Percentiles rank a stretch among this genome's conserved stretches.
phyloP scores from a whole-genome alignment of 192 early-diverging fungal genomes.

The Dispira simplex region DNA sequence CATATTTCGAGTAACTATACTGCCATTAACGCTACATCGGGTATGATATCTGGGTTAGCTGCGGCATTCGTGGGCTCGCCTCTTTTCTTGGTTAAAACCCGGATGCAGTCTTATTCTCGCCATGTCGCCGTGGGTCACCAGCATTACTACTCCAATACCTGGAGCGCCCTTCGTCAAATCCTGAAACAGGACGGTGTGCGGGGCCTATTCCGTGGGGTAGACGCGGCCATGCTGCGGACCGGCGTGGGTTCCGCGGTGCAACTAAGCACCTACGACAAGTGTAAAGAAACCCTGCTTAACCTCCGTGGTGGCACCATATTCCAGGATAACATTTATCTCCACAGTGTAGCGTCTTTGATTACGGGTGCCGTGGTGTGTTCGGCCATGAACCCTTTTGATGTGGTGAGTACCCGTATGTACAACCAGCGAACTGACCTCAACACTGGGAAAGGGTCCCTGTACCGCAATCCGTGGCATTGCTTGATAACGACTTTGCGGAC shows the following conservation, averaged over 20 bases:
- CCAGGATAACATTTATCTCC: constrained; percentile 43
- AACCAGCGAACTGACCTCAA: constrained; percentile 54
- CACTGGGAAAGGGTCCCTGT: constrained; percentile 52
- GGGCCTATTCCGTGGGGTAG: constrained; percentile 74
- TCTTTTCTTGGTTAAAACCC: constrained; percentile 83
- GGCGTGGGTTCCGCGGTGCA: constrained; percentile 81
- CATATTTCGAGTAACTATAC: constrained; percentile 2
- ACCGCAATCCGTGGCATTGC: constrained; percentile 72
- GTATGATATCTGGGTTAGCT: constrained; percentile 59
- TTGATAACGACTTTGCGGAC: constrained; percentile 64
- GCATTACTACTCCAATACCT: constrained; percentile 62
- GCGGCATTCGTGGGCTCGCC: constrained; percentile 76
- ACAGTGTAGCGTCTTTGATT: constrained; percentile 59
- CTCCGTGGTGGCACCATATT: constrained; percentile 35
- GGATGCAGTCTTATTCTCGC: constrained; percentile 60
- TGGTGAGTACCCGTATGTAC: constrained; percentile 88
- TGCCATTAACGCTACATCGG: constrained; percentile 50
- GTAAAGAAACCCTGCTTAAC: constrained; percentile 38
- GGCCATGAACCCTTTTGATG: constrained; percentile 97
- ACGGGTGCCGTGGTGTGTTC: constrained; percentile 74
- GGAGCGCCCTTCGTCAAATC: constrained; percentile 47
- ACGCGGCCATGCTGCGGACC: constrained; percentile 79
- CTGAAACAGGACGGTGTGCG: constrained; percentile 52
- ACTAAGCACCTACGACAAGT: constrained; percentile 75
- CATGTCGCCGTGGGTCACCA: constrained; percentile 66